These are phyloP conservation scores for Candida lessepsii DNA, from an alignment of 805 yeast species.

Conservation along the genomic window DNA sequence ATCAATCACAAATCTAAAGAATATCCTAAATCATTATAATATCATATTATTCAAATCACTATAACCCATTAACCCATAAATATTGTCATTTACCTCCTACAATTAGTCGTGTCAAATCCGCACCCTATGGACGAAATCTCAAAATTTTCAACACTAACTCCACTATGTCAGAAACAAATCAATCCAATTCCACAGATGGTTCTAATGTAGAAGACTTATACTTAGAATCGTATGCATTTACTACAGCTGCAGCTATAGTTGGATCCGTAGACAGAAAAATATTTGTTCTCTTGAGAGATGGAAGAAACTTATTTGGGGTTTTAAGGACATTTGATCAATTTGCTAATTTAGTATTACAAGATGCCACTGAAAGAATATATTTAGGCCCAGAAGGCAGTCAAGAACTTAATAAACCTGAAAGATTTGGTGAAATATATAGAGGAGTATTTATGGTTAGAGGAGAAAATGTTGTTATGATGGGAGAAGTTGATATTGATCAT, in stretches of 20 bases:
- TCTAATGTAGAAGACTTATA: slow-evolving; percentile 55
- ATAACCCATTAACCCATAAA: too few species aligned
- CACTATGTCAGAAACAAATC: slow-evolving; percentile 6
- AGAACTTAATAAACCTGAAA: slow-evolving; percentile 27
- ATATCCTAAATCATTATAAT: too few species aligned
- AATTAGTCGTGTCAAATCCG: background rate
- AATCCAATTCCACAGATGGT: slow-evolving; percentile 12
- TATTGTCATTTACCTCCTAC: too few species aligned
- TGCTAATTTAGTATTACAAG: slow-evolving; percentile 89
- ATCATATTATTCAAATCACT: too few species aligned
- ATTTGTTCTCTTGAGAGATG: slow-evolving; percentile 85
- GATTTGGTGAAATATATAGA: slow-evolving; percentile 72
- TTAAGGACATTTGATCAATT: slow-evolving; percentile 94
- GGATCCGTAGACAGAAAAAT: slow-evolving; percentile 83
- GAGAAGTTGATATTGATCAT: slow-evolving; percentile 85
- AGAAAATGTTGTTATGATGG: slow-evolving; percentile 90
- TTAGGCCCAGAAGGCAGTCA: slow-evolving; percentile 41
- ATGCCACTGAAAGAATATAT: slow-evolving; percentile 82
- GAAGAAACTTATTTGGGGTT: slow-evolving; percentile 82
- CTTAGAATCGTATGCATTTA: slow-evolving; percentile 77
- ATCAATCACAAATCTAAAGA: too few species aligned
- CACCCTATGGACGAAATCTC: slow-evolving; percentile 5
- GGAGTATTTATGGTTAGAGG: slow-evolving; percentile 92
- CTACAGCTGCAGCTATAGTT: slow-evolving; percentile 87
- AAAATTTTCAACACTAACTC: slow-evolving; percentile 1